Percentiles rank a stretch among this genome's conserved stretches.
These are phyloP conservation scores for Chaetomium fimeti DNA, from an alignment of 495 filamentous ascomycete species.

Conservation along the genomic window DNA sequence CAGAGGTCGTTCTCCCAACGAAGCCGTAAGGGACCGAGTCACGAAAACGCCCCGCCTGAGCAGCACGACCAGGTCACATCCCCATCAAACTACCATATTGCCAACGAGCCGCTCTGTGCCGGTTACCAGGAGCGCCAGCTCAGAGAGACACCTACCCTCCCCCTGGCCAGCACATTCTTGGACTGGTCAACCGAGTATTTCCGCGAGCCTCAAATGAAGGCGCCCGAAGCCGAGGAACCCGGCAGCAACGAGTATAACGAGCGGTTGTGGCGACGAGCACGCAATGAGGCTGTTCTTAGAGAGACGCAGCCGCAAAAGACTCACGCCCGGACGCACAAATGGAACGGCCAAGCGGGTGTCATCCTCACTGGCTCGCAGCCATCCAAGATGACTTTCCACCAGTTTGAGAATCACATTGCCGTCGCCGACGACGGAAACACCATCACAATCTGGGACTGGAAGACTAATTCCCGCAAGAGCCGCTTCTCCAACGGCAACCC, in stretches of 20 bases:
- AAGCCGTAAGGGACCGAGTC: slow-evolving; percentile 60
- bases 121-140: slow-evolving; percentile 63
- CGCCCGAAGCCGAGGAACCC: slow-evolving; percentile 91
- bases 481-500: slow-evolving; percentile 95
- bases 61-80: slow-evolving; percentile 68
- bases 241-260: slow-evolving; percentile 97
- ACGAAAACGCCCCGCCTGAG: slow-evolving; percentile 64
- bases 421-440: slow-evolving; percentile 92
- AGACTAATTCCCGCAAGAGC: slow-evolving; percentile 64
- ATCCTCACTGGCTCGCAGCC: slow-evolving; percentile 88
- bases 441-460: slow-evolving; percentile 92
- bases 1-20: slow-evolving; percentile 46
- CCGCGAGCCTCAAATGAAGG: slow-evolving; percentile 98
- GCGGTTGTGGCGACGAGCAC: slow-evolving; percentile 84
- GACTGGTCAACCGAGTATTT: slow-evolving; percentile 99
- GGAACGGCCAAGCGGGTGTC: slow-evolving; percentile 73
- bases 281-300: slow-evolving; percentile 87
- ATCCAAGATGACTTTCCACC: slow-evolving; percentile 90
- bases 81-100: slow-evolving; percentile 70
- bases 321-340: slow-evolving; percentile 74
- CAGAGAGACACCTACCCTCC: slow-evolving; percentile 59
- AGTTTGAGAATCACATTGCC: slow-evolving; percentile 93
- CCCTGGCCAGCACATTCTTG: slow-evolving; percentile 77
- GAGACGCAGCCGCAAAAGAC: slow-evolving; percentile 92
- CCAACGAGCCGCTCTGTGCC: slow-evolving; percentile 71